These are phyloP conservation scores for Colletotrichum destructivum DNA, from an alignment of 2,329 filamentous ascomycete genomes.

Conservation along the genomic window DNA sequence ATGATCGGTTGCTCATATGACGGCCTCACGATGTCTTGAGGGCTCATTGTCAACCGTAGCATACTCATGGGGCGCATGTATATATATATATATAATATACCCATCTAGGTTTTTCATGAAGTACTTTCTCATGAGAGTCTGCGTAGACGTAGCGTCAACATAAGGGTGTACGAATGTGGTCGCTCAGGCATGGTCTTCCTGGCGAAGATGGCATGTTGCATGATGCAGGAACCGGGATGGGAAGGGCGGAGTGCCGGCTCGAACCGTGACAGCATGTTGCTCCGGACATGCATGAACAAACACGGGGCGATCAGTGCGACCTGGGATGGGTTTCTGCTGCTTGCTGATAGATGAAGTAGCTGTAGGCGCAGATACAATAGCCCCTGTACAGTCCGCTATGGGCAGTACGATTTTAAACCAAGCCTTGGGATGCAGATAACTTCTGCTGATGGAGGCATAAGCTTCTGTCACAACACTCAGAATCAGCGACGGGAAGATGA, in stretches of 20 bases:
- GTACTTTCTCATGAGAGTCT: not conserved
- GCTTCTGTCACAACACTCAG: not conserved
- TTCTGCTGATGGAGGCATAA: not conserved
- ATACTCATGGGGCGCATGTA: too few relatives aligned
- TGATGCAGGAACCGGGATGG: not conserved
- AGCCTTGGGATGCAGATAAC: too few relatives aligned
- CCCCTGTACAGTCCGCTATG: too few relatives aligned
- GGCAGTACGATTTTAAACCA: too few relatives aligned
- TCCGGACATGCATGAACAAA: not conserved
- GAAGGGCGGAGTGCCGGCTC: not conserved
- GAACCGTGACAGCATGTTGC: not conserved
- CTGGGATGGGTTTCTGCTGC: too few relatives aligned
- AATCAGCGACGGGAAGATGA: not conserved
- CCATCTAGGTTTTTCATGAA: not conserved
- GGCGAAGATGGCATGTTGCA: not conserved
- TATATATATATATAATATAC: not conserved
- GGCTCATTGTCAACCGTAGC: not conserved
- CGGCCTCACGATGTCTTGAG: not conserved
- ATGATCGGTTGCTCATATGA: not conserved
- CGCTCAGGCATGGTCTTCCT: too few relatives aligned
- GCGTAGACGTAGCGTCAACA: not conserved
- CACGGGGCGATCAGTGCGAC: not conserved
- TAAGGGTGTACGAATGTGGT: rapidly evolving
- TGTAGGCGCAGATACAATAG: too few relatives aligned
- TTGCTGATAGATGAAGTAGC: not conserved